Conservation (phyloP, 1,284 basidiomycete species). For the Mycena citricolor region DNA sequence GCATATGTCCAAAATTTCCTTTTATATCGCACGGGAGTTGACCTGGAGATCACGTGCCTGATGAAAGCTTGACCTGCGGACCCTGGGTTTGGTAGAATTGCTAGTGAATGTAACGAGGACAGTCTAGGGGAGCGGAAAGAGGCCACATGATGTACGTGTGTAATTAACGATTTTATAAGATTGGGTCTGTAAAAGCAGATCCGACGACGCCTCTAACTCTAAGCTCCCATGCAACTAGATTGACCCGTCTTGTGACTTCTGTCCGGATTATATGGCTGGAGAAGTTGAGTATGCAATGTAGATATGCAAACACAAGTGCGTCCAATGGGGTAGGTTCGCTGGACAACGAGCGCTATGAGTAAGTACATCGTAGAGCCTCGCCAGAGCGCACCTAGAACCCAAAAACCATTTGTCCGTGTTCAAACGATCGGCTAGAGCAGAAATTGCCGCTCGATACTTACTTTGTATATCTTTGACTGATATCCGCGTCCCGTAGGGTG, state of each 20-base stretch:
- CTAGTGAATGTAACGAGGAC: too few relatives aligned
- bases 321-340: conserved; percentile 75
- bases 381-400: conserved; percentile 59
- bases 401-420: conserved; percentile 78
- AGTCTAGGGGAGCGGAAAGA: too few relatives aligned
- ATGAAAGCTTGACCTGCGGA: too few relatives aligned
- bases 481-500: conserved; percentile 57
- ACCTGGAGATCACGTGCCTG: too few relatives aligned
- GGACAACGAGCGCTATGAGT: conserved; percentile 12
- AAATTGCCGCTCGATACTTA: conserved; percentile 69
- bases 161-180: too few relatives aligned
- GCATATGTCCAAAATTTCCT: too few relatives aligned
- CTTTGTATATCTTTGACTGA: conserved; percentile 47
- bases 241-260: conserved; percentile 66
- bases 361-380: not conserved
- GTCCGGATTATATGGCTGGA: conserved; percentile 50
- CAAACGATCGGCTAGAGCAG: conserved; percentile 69
- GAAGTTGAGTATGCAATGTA: conserved; percentile 61
- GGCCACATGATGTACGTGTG: too few relatives aligned
- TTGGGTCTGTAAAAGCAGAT: conserved; percentile 51
- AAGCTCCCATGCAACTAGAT: conserved; percentile 76
- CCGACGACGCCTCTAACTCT: conserved; percentile 60
- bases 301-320: conserved; percentile 75
- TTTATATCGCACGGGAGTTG: too few relatives aligned
- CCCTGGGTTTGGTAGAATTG: too few relatives aligned